Evolutionary conservation across 257 asterid species (phyloP).

Genomic region (Euphrasia confusa): DNA sequence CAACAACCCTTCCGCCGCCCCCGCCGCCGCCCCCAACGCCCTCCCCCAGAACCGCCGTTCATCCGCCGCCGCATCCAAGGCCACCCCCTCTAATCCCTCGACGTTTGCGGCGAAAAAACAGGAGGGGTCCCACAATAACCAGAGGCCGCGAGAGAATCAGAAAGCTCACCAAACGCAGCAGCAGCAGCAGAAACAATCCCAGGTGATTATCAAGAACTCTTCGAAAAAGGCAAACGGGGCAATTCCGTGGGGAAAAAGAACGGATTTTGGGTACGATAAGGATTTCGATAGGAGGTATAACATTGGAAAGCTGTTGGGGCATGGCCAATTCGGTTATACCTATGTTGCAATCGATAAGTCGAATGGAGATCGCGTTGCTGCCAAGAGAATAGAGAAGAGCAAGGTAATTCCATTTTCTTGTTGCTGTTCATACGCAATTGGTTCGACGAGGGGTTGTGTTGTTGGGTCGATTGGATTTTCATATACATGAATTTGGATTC

Average conservation of each 20-base stretch:
- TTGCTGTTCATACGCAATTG: not conserved
- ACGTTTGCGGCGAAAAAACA: slow-evolving; percentile 28
- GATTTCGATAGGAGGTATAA: slow-evolving; percentile 72
- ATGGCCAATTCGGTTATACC: slow-evolving; percentile 97
- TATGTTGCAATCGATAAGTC: slow-evolving; percentile 84
- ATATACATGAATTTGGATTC: too few relatives aligned
- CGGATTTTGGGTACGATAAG: slow-evolving; percentile 95
- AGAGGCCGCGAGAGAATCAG: slow-evolving; percentile 30
- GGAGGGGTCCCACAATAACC: slow-evolving; percentile 32
- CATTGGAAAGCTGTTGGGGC: slow-evolving; percentile 88
- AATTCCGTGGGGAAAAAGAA: slow-evolving; percentile 83
- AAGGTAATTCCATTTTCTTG: slow-evolving; percentile 44
- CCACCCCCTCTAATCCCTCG: slow-evolving; percentile 18
- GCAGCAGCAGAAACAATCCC: slow-evolving; percentile 40
- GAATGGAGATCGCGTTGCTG: slow-evolving; percentile 96
- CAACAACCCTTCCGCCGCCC: slow-evolving; percentile 32
- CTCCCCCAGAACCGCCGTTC: slow-evolving; percentile 28
- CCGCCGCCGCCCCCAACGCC: slow-evolving; percentile 20
- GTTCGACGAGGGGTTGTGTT: not conserved
- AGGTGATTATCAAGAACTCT: slow-evolving; percentile 35
- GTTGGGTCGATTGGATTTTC: not conserved
- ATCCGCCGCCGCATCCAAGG: slow-evolving; percentile 29
- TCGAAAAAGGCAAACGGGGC: slow-evolving; percentile 58
- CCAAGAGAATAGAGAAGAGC: slow-evolving; percentile 85
- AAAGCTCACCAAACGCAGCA: slow-evolving; percentile 41